Evolutionary conservation across 2,329 filamentous ascomycete genomes (phyloP), one percentile per base, ranked within the genome.

Genomic region (Fusarium clavum): DNA sequence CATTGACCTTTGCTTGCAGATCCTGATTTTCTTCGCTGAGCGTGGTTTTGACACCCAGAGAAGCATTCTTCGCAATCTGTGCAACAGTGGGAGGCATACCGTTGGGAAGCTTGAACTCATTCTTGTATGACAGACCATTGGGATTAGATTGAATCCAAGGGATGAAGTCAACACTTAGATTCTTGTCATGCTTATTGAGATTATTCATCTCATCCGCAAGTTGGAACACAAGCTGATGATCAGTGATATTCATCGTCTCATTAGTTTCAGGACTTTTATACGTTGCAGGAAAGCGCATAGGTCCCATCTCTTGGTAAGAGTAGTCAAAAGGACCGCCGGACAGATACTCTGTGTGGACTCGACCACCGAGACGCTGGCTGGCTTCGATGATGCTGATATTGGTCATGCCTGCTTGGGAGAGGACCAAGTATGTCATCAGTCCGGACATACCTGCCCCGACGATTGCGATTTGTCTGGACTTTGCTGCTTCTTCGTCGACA

Each of bases 271-370:
- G 60, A 2, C 32, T 64, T 4, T 45, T 64, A 22, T 64, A 64
- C 8, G 60, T 64, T 0, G 52, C 27, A 4, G 61, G 61, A 4
- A 64, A 64, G 1, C 61, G 40, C 61, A 64, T 64, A 1, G 61
- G 61, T 5, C 61, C 61, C 61, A 64, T 64, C 1, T 64, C 61
- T 6, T 64, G 61, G n/a, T 64, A 64, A 3, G 61, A 64, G 10
- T 64, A 64, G 40, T 64, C 32, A 8, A 64, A 64, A 0, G 61
- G 61, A 2, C 61, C 61, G 1, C 61, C 61, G 0, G 38, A 41
- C 0, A 64, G 40, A 3, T 64, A 64, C 8, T 44, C 52, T 8
- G 61, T 64, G 8, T 64, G 60, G 4, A 64, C 60, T 1, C 61
- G 40, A 4, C 61, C 61, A 5, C 61, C 61, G 0, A 64, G 61